phyloP scores from a whole-genome alignment of 345 rosid genomes.

The Pistacia integerrima region DNA sequence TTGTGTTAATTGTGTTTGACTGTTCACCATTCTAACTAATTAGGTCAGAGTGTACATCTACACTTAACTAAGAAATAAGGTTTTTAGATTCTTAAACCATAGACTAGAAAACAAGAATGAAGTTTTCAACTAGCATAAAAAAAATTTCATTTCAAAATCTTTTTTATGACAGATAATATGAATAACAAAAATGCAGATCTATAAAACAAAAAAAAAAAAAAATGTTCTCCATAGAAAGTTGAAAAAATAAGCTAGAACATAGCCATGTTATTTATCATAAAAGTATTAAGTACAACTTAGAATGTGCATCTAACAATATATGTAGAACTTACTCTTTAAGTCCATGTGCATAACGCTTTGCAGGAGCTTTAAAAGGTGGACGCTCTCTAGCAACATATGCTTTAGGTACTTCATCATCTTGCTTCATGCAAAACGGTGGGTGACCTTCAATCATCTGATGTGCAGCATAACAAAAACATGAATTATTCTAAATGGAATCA shows the following conservation, averaged over 20 bases:
- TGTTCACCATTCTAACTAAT: background rate
- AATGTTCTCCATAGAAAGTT: background rate
- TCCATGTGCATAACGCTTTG: slow-evolving; percentile 76
- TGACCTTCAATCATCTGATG: slow-evolving; percentile 85
- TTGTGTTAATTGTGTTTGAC: background rate
- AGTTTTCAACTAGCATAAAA: background rate
- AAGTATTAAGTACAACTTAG: slow-evolving; percentile 3
- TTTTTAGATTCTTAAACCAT: background rate
- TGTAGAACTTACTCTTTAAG: slow-evolving; percentile 63
- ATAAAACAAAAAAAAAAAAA: background rate
- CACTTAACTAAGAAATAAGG: background rate
- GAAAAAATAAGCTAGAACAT: background rate
- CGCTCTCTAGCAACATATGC: slow-evolving; percentile 53
- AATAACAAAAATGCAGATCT: background rate
- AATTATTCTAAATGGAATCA: slow-evolving; percentile 8
- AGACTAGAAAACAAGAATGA: background rate
- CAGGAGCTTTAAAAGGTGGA: slow-evolving; percentile 74
- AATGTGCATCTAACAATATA: slow-evolving; percentile 13
- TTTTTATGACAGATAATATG: background rate
- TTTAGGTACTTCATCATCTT: slow-evolving; percentile 61
- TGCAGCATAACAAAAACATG: slow-evolving; percentile 19
- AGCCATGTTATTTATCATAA: background rate
- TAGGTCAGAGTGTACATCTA: background rate
- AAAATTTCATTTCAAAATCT: background rate
- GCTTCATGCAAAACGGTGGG: slow-evolving; percentile 68